Conservation (phyloP, 2,329 filamentous ascomycete genomes). For the Botryotinia convoluta region DNA sequence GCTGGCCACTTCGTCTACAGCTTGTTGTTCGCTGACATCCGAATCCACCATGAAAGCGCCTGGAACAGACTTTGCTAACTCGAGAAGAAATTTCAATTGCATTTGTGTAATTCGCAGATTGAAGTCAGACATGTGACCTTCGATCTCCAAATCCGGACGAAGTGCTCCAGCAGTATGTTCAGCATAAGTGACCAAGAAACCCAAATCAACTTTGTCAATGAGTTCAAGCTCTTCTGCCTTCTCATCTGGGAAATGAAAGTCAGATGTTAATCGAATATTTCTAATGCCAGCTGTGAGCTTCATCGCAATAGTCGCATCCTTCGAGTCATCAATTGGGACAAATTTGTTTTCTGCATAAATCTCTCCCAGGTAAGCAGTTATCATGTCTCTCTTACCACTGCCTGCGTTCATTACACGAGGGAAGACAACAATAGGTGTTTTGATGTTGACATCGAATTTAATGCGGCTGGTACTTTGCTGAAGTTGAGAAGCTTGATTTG, state of each 20-base stretch:
- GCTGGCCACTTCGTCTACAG: constrained; percentile 69
- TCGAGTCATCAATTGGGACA: constrained; percentile 73
- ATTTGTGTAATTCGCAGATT: constrained; percentile 87
- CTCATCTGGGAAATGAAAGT: constrained; percentile 74
- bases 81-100: constrained; percentile 85
- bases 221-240: constrained; percentile 85
- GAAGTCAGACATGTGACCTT: constrained; percentile 88
- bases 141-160: constrained; percentile 86
- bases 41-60: constrained; percentile 76
- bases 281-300: constrained; percentile 87
- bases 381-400: constrained; percentile 69
- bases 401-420: constrained; percentile 73
- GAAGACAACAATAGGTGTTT: constrained; percentile 95
- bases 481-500: constrained; percentile 88
- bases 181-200: constrained; percentile 87
- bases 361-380: constrained; percentile 93
- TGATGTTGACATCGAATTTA: constrained; percentile 90
- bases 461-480: constrained; percentile 88
- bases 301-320: constrained; percentile 74
- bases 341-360: constrained; percentile 97
- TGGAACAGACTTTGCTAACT: constrained; percentile 83
- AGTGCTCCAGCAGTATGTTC: constrained; percentile 77
- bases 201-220: constrained; percentile 94
- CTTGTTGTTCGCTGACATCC: constrained; percentile 70
- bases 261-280: constrained; percentile 86